A percentile compares a stretch with the other conserved stretches of the same genome.
These are phyloP conservation scores for Saxophila tyrrhenica DNA, from an alignment of 495 filamentous ascomycete genomes.

Conservation along the genomic window DNA sequence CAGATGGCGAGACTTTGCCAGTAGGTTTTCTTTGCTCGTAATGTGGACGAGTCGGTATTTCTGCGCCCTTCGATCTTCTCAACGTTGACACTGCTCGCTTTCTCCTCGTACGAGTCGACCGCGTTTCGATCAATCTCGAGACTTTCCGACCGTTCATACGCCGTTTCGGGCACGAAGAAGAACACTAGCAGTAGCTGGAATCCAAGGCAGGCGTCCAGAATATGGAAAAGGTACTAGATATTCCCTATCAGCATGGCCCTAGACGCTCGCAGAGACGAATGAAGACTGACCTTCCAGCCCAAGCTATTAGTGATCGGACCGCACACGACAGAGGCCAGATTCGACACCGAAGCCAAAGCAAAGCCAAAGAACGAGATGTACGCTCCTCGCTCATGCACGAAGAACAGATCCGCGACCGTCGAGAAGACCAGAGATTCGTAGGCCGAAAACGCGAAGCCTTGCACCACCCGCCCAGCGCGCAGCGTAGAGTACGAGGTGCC, in stretches of 20 bases:
- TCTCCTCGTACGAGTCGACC: background rate
- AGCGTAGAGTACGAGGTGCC: background rate
- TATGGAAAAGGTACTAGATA: no score
- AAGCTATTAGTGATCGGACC: slow-evolving; percentile 19
- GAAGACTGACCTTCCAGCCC: no score
- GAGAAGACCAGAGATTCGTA: slow-evolving; percentile 19
- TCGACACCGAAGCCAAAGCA: background rate
- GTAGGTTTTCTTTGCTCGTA: background rate
- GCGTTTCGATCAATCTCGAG: no score
- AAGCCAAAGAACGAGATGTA: slow-evolving; percentile 12
- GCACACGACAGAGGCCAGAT: slow-evolving; percentile 14
- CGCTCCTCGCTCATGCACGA: slow-evolving; percentile 22
- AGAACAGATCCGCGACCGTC: slow-evolving; percentile 20
- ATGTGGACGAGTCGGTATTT: no score
- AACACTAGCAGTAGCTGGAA: background rate
- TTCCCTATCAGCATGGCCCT: no score
- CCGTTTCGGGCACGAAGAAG: background rate
- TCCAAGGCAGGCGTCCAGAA: no score
- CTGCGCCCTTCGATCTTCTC: no score
- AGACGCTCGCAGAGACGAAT: no score
- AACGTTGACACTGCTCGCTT: background rate
- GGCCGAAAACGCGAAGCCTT: slow-evolving; percentile 10
- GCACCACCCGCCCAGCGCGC: background rate
- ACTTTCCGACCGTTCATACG: background rate
- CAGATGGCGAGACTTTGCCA: background rate